Percentiles rank a stretch among this genome's conserved stretches.
Evolutionary conservation across 116 monocot genomes (phyloP).

Genomic region (Cymodocea nodosa): DNA sequence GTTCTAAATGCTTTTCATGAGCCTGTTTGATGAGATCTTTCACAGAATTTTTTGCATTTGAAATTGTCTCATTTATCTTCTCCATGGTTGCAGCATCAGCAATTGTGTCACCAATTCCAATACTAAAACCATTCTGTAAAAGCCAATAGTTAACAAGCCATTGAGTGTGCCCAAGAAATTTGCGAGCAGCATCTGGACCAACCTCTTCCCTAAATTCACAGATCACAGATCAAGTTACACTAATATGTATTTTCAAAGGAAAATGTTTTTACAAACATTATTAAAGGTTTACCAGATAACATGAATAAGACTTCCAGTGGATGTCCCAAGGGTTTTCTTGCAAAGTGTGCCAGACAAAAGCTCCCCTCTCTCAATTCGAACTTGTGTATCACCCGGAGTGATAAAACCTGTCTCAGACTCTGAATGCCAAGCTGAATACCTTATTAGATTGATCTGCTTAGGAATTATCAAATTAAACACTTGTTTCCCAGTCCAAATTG

Average conservation of each 20-base stretch:
- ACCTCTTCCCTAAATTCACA: slow-evolving; percentile 82
- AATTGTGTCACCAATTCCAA: slow-evolving; percentile 97
- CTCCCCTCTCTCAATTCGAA: slow-evolving; percentile 90
- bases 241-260: background rate
- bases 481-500: slow-evolving; percentile 97
- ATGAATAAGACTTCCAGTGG: slow-evolving; percentile 88
- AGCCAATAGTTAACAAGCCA: slow-evolving; percentile 99
- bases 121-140: slow-evolving; percentile 87
- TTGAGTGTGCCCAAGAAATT: slow-evolving; percentile 91
- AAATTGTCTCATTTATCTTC: slow-evolving; percentile 93
- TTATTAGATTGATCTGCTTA: slow-evolving; percentile 83
- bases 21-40: slow-evolving; percentile 82
- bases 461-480: slow-evolving; percentile 99
- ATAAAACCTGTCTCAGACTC: slow-evolving; percentile 67
- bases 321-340: slow-evolving; percentile 87
- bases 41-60: slow-evolving; percentile 87
- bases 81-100: slow-evolving; percentile 98
- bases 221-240: background rate
- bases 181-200: slow-evolving; percentile 96
- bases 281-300: slow-evolving; percentile 61
- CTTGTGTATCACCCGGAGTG: slow-evolving; percentile 86
- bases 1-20: slow-evolving; percentile 76
- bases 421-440: slow-evolving; percentile 68
- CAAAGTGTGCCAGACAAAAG: slow-evolving; percentile 87
- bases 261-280: background rate